Evolutionary conservation across 208 protist species (phyloP).

Genomic region (Leishmania major): DNA sequence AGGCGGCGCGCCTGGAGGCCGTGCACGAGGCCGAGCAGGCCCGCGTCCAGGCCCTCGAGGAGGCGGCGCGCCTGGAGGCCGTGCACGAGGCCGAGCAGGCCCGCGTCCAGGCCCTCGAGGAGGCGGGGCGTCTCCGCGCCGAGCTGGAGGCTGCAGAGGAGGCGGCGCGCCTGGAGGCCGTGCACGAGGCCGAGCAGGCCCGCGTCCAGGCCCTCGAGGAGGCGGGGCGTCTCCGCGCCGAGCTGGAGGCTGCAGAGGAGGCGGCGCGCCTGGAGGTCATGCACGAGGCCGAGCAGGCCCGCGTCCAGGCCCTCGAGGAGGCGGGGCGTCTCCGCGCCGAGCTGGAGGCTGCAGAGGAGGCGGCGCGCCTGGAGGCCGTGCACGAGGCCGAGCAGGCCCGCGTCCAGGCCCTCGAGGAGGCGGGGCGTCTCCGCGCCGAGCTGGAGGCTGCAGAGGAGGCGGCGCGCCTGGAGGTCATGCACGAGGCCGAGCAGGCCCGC

Average conservation of each 20-base stretch:
- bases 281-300: neutral
- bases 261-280: neutral
- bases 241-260: neutral
- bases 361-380: neutral
- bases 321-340: neutral
- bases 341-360: neutral
- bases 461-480: neutral
- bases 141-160: no score
- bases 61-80: neutral
- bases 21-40: neutral
- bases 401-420: neutral
- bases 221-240: neutral
- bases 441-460: no score
- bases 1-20: conserved; percentile 1
- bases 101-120: neutral
- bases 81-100: neutral
- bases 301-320: neutral
- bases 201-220: neutral
- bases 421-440: no score
- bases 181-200: neutral
- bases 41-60: neutral
- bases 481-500: neutral
- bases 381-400: neutral
- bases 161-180: neutral
- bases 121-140: neutral